Conservation (phyloP, 768 basidiomycete species). For the Mycena indigotica region DNA sequence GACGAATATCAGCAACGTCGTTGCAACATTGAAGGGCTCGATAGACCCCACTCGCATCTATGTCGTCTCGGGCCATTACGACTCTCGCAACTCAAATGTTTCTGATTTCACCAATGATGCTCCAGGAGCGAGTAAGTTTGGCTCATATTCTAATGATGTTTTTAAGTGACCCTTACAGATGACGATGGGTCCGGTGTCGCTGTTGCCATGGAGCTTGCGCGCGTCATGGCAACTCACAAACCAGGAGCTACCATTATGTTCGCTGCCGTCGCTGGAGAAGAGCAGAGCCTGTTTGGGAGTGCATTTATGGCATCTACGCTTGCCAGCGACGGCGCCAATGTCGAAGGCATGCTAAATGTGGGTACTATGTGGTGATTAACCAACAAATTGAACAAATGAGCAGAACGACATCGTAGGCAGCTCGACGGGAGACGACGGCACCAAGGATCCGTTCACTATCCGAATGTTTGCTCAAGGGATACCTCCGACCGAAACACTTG, state of each 20-base stretch:
- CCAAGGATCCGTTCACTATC: conserved; percentile 48
- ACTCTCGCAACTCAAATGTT: conserved; percentile 45
- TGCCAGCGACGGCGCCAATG: conserved; percentile 45
- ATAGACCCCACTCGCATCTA: conserved; percentile 53
- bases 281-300: conserved; percentile 54
- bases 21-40: conserved; percentile 51
- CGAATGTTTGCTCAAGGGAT: conserved; percentile 56
- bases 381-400: background rate
- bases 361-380: background rate
- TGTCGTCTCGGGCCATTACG: conserved; percentile 58
- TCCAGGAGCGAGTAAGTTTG: conserved; percentile 41
- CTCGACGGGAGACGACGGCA: conserved; percentile 50
- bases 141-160: background rate
- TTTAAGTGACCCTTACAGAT: conserved; percentile 26
- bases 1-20: conserved; percentile 54
- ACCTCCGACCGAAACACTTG: conserved; percentile 44
- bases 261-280: conserved; percentile 53
- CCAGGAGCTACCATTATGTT: conserved; percentile 56
- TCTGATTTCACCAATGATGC: conserved; percentile 47
- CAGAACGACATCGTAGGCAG: conserved; percentile 58
- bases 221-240: conserved; percentile 50
- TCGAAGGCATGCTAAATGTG: conserved; percentile 56
- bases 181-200: conserved; percentile 60
- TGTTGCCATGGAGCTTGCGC: conserved; percentile 54
- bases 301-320: conserved; percentile 48